Conservation (phyloP, 495 filamentous ascomycete species). For the Trichoderma erinaceum region DNA sequence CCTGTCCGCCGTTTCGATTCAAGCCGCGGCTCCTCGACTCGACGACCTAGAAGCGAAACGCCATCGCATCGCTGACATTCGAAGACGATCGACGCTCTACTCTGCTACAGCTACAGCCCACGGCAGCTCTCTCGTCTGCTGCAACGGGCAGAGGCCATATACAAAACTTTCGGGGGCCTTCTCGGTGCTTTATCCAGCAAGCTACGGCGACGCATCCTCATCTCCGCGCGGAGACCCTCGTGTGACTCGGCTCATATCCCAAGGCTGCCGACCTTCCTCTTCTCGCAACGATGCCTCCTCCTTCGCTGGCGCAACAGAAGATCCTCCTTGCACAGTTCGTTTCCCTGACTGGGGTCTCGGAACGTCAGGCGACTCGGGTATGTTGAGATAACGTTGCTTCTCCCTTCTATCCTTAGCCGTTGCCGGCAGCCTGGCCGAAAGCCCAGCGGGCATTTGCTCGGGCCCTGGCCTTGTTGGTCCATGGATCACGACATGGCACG, state of each 20-base stretch:
- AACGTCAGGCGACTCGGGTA: constrained; percentile 11
- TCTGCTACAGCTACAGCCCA: not conserved
- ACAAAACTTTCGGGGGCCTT: not conserved
- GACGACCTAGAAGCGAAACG: too few relatives aligned
- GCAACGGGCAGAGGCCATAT: not conserved
- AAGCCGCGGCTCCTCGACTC: too few relatives aligned
- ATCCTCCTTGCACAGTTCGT: constrained; percentile 1
- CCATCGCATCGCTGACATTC: too few relatives aligned
- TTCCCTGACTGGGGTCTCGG: constrained; percentile 1
- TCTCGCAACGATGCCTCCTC: constrained; percentile 5
- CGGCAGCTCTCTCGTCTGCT: not conserved
- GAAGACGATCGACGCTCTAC: not conserved
- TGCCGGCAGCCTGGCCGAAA: not conserved
- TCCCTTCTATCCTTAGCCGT: not conserved
- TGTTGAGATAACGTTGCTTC: not conserved
- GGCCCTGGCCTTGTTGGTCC: not conserved
- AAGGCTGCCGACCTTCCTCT: constrained; percentile 8
- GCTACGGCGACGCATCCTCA: not conserved
- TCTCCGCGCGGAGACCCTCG: not conserved
- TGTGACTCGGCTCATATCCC: not conserved
- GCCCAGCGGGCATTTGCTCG: not conserved
- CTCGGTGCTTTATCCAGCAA: not conserved
- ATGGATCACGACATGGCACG: not conserved
- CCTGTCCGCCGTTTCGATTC: too few relatives aligned
- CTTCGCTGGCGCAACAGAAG: constrained; percentile 8